Conservation (phyloP, 2,329 filamentous ascomycete species). For the Pseudohalonectria lignicola region DNA sequence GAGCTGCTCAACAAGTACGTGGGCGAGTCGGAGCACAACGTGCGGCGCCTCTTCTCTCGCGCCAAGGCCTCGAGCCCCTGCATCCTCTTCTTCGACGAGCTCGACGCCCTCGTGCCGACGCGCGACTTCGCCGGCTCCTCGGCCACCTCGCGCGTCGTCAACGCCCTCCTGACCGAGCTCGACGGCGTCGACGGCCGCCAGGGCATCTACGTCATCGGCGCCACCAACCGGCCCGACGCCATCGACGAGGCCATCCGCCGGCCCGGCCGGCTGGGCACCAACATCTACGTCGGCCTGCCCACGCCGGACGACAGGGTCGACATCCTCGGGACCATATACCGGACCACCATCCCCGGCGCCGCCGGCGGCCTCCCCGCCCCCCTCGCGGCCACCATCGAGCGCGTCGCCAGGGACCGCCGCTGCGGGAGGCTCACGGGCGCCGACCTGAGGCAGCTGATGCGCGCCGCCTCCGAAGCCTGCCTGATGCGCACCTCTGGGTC, state of each 20-base stretch:
- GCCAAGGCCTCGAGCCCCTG: conserved; percentile 81
- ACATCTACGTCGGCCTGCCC: conserved; percentile 69
- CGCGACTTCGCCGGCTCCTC: conserved; percentile 51
- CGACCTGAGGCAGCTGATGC: conserved; percentile 44
- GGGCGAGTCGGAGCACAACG: conserved; percentile 86
- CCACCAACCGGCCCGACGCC: conserved; percentile 91
- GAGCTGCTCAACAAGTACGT: conserved; percentile 97
- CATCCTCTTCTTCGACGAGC: conserved; percentile 95
- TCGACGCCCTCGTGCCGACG: conserved; percentile 76
- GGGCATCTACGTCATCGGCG: conserved; percentile 89
- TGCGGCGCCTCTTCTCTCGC: conserved; percentile 83
- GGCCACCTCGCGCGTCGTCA: conserved; percentile 77
- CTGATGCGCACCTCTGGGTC: conserved; percentile 16
- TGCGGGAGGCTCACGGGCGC: conserved; percentile 71
- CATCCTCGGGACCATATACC: conserved; percentile 63
- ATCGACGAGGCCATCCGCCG: conserved; percentile 94
- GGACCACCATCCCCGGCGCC: conserved; percentile 27
- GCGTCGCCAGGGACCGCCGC: conserved; percentile 52
- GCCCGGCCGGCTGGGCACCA: conserved; percentile 74
- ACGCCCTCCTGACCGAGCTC: conserved; percentile 87
- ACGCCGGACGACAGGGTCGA: conserved; percentile 65
- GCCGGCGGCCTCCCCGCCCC: conserved; percentile 15
- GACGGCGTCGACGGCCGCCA: conserved; percentile 72
- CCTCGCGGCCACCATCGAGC: neutral
- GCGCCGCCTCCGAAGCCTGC: conserved; percentile 24